Percentiles rank a stretch among this genome's conserved stretches.
These are phyloP conservation scores for Sextonia rubra DNA, from an alignment of 164 flowering plant species.

Conservation along the genomic window DNA sequence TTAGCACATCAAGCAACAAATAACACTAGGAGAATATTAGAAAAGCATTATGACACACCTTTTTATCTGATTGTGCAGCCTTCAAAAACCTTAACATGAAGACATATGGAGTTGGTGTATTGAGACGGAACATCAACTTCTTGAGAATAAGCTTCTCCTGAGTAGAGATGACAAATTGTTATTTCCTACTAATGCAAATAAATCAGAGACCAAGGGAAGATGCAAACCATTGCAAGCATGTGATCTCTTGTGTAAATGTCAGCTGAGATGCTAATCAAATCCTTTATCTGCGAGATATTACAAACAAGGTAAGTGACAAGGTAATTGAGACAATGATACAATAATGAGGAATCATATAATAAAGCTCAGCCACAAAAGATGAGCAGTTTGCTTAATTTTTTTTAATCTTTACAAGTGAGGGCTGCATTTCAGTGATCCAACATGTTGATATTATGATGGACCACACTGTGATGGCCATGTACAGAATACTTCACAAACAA, in stretches of 20 bases:
- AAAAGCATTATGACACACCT: slow-evolving; percentile 32
- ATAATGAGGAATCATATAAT: background rate
- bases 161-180: slow-evolving; percentile 15
- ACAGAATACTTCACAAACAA: too few relatives aligned
- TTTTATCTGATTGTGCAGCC: slow-evolving; percentile 71
- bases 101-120: slow-evolving; percentile 74
- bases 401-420: background rate
- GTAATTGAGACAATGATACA: slow-evolving; percentile 9
- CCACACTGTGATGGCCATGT: too few relatives aligned
- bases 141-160: slow-evolving; percentile 78
- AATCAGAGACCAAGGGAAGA: background rate
- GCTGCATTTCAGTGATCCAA: background rate
- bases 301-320: slow-evolving; percentile 1
- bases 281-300: slow-evolving; percentile 47
- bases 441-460: too few relatives aligned
- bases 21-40: background rate
- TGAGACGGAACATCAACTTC: slow-evolving; percentile 70
- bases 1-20: background rate
- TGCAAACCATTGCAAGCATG: slow-evolving; percentile 72
- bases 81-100: slow-evolving; percentile 87
- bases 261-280: slow-evolving; percentile 67
- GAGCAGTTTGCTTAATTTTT: background rate
- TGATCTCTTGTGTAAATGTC: slow-evolving; percentile 69
- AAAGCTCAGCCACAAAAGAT: background rate
- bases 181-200: background rate